Evolutionary conservation across 179 eudicot species (phyloP).

Genomic region (Monotropa hypopitys): DNA sequence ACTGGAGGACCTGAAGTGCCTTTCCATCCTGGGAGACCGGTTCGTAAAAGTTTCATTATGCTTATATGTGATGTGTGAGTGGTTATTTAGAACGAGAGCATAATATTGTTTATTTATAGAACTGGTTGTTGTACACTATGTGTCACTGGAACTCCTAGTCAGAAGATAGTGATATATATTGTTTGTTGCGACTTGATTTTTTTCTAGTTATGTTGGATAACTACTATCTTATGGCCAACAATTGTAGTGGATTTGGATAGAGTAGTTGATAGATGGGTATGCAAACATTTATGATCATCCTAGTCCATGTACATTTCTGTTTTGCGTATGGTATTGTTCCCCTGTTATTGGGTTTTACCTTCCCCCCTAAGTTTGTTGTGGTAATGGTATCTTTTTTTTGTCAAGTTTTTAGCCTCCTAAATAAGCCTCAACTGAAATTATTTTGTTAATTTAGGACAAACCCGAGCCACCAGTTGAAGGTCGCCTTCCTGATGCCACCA

Average conservation of each 20-base stretch:
- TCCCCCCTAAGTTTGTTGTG: background rate
- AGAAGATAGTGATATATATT: background rate
- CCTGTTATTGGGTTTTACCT: background rate
- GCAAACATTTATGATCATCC: background rate
- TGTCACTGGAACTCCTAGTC: background rate
- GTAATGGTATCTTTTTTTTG: background rate
- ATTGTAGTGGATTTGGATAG: background rate
- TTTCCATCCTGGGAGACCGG: conserved; percentile 90
- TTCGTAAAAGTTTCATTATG: conserved; percentile 14
- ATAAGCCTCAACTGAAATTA: background rate
- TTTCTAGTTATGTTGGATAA: no score
- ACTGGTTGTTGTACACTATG: background rate
- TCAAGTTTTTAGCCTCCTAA: background rate
- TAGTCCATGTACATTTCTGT: no score
- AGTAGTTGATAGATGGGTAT: background rate
- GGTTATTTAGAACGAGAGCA: background rate
- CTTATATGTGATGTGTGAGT: background rate
- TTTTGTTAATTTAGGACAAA: conserved; percentile 44
- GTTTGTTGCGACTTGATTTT: background rate
- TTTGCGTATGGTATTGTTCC: background rate
- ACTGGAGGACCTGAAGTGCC: conserved; percentile 91
- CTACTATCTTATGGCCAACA: no score
- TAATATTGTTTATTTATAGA: background rate
- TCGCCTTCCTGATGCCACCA: conserved; percentile 78
- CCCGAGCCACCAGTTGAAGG: conserved; percentile 75